A percentile compares a stretch with the other conserved stretches of the same genome.
Evolutionary conservation across 371 early-diverging fungal species (phyloP).

Genomic region (Zopfochytrium polystomum): DNA sequence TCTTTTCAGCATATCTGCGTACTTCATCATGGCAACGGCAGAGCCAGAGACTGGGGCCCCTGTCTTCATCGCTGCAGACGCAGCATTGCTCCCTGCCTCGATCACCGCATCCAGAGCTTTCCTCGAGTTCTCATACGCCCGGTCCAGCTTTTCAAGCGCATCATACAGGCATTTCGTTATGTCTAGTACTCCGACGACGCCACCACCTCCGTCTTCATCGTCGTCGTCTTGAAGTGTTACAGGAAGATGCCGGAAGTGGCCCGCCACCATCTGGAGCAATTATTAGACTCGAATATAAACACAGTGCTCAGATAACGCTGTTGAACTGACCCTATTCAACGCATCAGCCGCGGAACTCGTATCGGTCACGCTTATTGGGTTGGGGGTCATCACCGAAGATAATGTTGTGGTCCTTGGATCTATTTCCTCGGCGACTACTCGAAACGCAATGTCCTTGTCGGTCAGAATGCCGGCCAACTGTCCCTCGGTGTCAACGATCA

Average conservation of each 20-base stretch:
- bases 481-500: conserved; percentile 76
- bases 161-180: conserved; percentile 93
- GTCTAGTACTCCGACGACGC: conserved; percentile 86
- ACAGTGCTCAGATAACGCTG: too few relatives aligned
- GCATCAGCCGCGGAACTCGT: too few relatives aligned
- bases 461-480: conserved; percentile 91
- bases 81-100: too few relatives aligned
- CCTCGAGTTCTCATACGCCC: conserved; percentile 25
- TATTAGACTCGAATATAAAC: conserved; percentile 7
- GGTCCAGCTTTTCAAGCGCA: conserved; percentile 89
- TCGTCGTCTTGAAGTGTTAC: too few relatives aligned
- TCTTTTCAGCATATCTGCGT: conserved; percentile 24
- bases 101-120: conserved; percentile 52
- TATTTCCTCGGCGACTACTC: conserved; percentile 75
- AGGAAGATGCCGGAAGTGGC: conserved; percentile 92
- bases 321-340: too few relatives aligned
- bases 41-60: too few relatives aligned
- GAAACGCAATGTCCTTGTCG: conserved; percentile 72
- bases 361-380: conserved; percentile 59
- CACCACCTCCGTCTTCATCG: conserved; percentile 28
- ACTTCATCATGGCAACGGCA: too few relatives aligned
- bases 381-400: conserved; percentile 79
- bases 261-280: conserved; percentile 68
- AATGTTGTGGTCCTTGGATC: conserved; percentile 71
- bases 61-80: too few relatives aligned